Evolutionary conservation across 192 early-diverging fungal genomes (phyloP), one percentile per base, ranked within the genome.

Genomic region (Phlyctochytrium planicorne): DNA sequence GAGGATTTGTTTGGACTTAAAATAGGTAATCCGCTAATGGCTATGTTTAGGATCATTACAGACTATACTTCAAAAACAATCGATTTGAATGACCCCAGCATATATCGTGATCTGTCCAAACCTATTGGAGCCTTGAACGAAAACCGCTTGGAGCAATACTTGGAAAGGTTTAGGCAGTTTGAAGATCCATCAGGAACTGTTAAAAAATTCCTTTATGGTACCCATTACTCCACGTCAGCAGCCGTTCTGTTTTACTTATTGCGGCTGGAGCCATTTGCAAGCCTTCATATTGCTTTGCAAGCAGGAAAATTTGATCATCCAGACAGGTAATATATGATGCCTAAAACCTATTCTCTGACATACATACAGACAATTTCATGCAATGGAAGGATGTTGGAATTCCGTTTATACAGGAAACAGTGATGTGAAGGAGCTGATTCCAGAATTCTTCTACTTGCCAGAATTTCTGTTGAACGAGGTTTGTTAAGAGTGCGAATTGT

Each of bases 401-500:
- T 86, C 82, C 23, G 84, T 81, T 14, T 62, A 68, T 17, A 77
- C 70, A 25, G 75, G 76, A 34, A 81, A 60, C 17, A 71, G 78
- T 6, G 85, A 87, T 69, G 96, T 98, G 2, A 89, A 91, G 63
- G 96, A 98, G 75, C 86, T 98, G 30, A 94, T 95, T 12, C 96
- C 96, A 2, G 94, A 98, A 76, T 98, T 98, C 75, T 98, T 90
- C 65, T 98, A 94, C 77, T 66, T 95, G 69, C 96, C 96, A 1
- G 94, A 97, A 61, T 97, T 96, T 63, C 78, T 98, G 67, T 73
- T 66, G 30, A 79, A 87, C 60, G 66, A 78, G 60, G 69, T 83
- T 60, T 33, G 50, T 23, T 6, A 6, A 23, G 6, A 35, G 16
- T 57, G 31, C 31, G 60, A 82, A 76, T 79, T 59, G 1, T 68